Evolutionary conservation across 1,284 basidiomycete species (phyloP), one percentile per base, ranked within the genome.

Genomic region (Ceratobasidium theobromae): DNA sequence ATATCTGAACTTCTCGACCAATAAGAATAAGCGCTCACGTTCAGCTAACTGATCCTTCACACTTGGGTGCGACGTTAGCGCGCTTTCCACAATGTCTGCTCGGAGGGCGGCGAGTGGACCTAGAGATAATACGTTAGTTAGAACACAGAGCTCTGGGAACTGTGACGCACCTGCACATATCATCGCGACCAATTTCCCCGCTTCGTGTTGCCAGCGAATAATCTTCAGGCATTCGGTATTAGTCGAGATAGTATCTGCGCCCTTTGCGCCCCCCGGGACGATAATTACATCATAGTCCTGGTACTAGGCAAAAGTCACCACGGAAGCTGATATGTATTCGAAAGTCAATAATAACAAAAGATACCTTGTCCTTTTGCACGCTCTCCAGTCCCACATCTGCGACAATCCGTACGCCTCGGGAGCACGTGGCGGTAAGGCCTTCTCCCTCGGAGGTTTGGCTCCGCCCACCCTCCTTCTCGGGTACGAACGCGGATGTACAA

Each of bases 251-350:
- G 85, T 89, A 66, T 89, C 84, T 0, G 92, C 89, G 12, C 93
- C 92, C 72, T 86, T 86, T 0, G 86, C 84, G 1, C 92, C 92
- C 2, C 93, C 93, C 0, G 93, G 92, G 35, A 95, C 83, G 54
- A 94, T 78, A 12, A 93, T 72, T 0, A 84, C 81, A 71, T 92
- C 88, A 69, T 82, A 90, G 57, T 80, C 69, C n/a, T 80, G 58
- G 82, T 82, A 85, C 85, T 71, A 55, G 62, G n/a, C n/a, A n/a
- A n/a, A n/a, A n/a, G n/a, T n/a, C n/a, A n/a, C n/a, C n/a, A n/a
- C n/a, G n/a, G n/a, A n/a, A n/a, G n/a, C n/a, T n/a, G n/a, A n/a
- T n/a, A n/a, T n/a, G 18, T 11, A n/a, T 45, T 45, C 43, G 6
- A n/a, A 45, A 14, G 6, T 45, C 18, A 45, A 21, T 45, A 54